phyloP scores from a whole-genome alignment of 352 stramenopile species.

The Pelagophyceae sp. region DNA sequence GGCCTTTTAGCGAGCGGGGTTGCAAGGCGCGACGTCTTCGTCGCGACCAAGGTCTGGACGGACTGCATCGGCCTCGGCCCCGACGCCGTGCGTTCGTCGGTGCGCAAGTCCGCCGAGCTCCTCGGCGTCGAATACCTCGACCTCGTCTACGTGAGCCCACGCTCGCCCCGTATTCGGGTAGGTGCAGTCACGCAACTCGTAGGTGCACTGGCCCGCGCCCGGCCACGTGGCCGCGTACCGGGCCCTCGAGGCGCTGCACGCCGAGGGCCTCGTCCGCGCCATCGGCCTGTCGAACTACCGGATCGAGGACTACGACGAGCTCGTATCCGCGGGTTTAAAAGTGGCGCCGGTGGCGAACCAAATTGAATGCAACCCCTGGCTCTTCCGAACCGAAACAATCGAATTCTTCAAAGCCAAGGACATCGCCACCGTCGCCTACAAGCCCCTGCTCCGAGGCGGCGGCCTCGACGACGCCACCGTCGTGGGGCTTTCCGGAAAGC shows the following conservation, averaged over 20 bases:
- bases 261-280: conserved; percentile 47
- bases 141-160: background rate
- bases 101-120: conserved; percentile 39
- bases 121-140: background rate
- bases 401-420: conserved; percentile 50
- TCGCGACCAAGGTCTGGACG: conserved; percentile 61
- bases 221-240: conserved; percentile 56
- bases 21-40: conserved; percentile 49
- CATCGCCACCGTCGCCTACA: conserved; percentile 56
- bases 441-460: conserved; percentile 54
- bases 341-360: conserved; percentile 54
- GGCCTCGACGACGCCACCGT: conserved; percentile 50
- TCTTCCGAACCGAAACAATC: conserved; percentile 58
- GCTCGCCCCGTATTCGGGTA: background rate
- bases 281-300: conserved; percentile 61
- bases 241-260: conserved; percentile 41
- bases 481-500: conserved; percentile 33
- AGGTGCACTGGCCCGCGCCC: conserved; percentile 64
- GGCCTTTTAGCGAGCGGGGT: conserved; percentile 47
- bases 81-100: conserved; percentile 43
- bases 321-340: conserved; percentile 39
- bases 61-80: conserved; percentile 46
- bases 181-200: background rate
- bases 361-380: conserved; percentile 64
- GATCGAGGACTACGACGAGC: conserved; percentile 58